These are phyloP conservation scores for Talaromyces sp. DNA, from an alignment of 2,329 filamentous ascomycete genomes.

Conservation along the genomic window DNA sequence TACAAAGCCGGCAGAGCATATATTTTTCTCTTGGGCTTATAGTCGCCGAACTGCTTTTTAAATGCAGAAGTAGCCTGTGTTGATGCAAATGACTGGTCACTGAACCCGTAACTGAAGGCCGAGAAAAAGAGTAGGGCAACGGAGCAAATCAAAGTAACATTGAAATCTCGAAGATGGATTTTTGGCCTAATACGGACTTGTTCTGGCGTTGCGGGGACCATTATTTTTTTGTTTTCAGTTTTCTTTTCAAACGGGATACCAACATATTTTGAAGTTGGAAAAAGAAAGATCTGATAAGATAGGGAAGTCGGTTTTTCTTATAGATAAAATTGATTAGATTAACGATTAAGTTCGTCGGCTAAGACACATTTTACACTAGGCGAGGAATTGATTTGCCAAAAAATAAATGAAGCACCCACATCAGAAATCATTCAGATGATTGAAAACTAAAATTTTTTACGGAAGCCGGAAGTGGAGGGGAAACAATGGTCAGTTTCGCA, in stretches of 20 bases:
- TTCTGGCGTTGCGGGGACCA: not conserved
- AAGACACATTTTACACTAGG: no score
- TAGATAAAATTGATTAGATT: no score
- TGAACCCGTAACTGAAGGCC: constrained; percentile 3
- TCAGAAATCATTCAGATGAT: no score
- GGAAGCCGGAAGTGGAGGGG: no score
- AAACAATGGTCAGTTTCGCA: no score
- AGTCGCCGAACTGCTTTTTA: constrained; percentile 7
- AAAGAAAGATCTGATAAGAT: no score
- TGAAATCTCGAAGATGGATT: not conserved
- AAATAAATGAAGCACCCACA: no score
- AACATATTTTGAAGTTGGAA: no score
- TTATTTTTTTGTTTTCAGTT: not conserved
- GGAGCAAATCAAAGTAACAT: constrained; percentile 2
- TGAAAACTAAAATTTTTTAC: no score
- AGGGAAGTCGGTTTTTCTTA: no score
- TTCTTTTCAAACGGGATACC: not conserved
- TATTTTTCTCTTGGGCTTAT: not conserved
- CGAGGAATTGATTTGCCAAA: no score
- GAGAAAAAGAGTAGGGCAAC: constrained; percentile 2
- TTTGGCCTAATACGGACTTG: not conserved
- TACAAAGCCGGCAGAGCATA: not conserved
- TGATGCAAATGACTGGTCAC: constrained; percentile 4
- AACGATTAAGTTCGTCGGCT: no score
- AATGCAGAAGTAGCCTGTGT: constrained; percentile 2